phyloP scores from a whole-genome alignment of 129 eudicot genomes.

The Heracleum sosnowskyi region DNA sequence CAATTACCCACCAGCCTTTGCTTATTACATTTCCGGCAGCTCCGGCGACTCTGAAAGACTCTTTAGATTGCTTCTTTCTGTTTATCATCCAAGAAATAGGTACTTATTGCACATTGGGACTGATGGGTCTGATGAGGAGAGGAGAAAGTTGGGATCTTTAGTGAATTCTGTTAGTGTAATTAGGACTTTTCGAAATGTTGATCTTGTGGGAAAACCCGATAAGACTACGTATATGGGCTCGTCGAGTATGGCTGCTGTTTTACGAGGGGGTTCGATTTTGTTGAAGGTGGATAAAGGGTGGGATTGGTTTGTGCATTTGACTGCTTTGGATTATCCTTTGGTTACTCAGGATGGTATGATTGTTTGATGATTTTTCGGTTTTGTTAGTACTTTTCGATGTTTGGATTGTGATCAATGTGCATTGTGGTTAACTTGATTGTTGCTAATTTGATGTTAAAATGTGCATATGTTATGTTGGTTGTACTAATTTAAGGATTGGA shows the following conservation, averaged over 20 bases:
- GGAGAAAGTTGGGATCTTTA: slow-evolving; percentile 42
- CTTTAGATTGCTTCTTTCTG: slow-evolving; percentile 61
- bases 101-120: slow-evolving; percentile 66
- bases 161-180: slow-evolving; percentile 59
- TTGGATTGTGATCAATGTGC: not conserved
- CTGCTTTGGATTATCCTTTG: slow-evolving; percentile 83
- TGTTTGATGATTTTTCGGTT: too few species aligned
- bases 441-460: too few species aligned
- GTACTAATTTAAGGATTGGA: too few species aligned
- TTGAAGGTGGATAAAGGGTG: slow-evolving; percentile 77
- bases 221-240: slow-evolving; percentile 82
- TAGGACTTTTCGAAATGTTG: slow-evolving; percentile 79
- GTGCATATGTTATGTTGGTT: too few species aligned
- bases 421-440: not conserved
- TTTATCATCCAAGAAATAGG: slow-evolving; percentile 85
- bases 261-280: slow-evolving; percentile 68
- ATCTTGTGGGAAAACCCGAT: slow-evolving; percentile 86
- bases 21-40: slow-evolving; percentile 72
- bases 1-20: slow-evolving; percentile 76
- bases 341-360: slow-evolving; percentile 81
- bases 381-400: too few species aligned
- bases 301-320: slow-evolving; percentile 89
- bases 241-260: slow-evolving; percentile 57
- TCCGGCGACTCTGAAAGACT: slow-evolving; percentile 53
- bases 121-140: slow-evolving; percentile 61